These are phyloP conservation scores for Zygotorulaspora danielsina DNA, from an alignment of 805 yeast genomes.

Conservation along the genomic window DNA sequence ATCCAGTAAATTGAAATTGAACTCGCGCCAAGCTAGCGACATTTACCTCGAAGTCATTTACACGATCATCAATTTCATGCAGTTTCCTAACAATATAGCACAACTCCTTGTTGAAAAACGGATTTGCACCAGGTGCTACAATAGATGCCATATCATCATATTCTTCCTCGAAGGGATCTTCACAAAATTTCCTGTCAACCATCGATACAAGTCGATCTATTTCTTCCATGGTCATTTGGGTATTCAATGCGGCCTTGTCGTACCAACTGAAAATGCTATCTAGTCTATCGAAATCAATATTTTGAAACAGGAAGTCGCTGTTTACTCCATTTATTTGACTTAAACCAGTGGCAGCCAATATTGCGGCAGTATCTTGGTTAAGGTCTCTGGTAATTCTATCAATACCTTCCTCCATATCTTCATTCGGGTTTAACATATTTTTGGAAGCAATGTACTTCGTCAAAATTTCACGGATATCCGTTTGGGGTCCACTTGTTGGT, in stretches of 20 bases:
- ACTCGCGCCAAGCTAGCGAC: conserved; percentile 37
- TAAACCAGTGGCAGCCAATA: conserved; percentile 34
- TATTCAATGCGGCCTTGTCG: conserved; percentile 7
- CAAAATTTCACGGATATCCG: conserved; percentile 32
- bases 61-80: conserved; percentile 32
- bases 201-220: conserved; percentile 19
- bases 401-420: conserved; percentile 29
- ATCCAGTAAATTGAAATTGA: conserved; percentile 37
- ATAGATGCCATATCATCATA: conserved; percentile 29
- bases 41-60: conserved; percentile 36
- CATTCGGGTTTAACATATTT: conserved; percentile 25
- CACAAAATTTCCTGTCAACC: conserved; percentile 32
- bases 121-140: conserved; percentile 32
- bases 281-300: conserved; percentile 31
- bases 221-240: conserved; percentile 21
- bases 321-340: conserved; percentile 31
- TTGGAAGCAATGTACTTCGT: conserved; percentile 30
- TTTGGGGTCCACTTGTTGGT: conserved; percentile 35
- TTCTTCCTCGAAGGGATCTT: conserved; percentile 32
- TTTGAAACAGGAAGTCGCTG: conserved; percentile 31
- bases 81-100: conserved; percentile 32
- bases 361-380: conserved; percentile 35
- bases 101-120: conserved; percentile 30
- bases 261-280: conserved; percentile 30
- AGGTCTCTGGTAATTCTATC: conserved; percentile 28